Conservation (phyloP, 306 rosid species). For the Cucurbita pepo region DNA sequence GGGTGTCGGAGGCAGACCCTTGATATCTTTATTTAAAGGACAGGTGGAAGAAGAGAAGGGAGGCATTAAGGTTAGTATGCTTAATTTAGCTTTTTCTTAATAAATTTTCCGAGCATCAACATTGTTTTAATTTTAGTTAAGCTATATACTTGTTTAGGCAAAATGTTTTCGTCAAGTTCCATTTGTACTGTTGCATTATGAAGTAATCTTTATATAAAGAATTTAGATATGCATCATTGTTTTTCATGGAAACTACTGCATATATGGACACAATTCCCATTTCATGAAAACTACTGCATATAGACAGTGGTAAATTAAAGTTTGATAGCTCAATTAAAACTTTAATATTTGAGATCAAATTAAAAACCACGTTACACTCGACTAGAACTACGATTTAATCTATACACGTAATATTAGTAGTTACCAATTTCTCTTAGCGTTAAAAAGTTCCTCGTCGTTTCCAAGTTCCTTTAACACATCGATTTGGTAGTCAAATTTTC, state of each 20-base stretch:
- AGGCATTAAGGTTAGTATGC: conserved; percentile 61
- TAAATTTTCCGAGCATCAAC: neutral
- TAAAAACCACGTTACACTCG: too few relatives aligned
- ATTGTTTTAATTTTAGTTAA: neutral
- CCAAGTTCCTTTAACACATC: neutral
- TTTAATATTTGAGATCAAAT: neutral
- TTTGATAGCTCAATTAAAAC: too few relatives aligned
- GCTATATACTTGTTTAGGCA: neutral
- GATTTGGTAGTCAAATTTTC: neutral
- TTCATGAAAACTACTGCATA: neutral
- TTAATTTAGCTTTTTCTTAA: neutral
- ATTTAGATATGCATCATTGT: neutral
- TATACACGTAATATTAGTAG: neutral
- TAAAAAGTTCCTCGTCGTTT: neutral
- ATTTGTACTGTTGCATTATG: neutral
- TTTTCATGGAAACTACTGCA: neutral
- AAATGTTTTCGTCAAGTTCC: neutral
- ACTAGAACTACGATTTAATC: neutral
- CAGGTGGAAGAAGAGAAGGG: conserved; percentile 93
- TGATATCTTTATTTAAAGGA: conserved; percentile 62
- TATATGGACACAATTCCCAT: neutral
- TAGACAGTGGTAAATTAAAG: neutral
- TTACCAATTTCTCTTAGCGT: neutral
- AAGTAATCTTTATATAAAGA: neutral
- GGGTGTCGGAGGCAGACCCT: conserved; percentile 92